Conservation (phyloP, 2,329 filamentous ascomycete genomes). For the Penicillium nordicum region DNA sequence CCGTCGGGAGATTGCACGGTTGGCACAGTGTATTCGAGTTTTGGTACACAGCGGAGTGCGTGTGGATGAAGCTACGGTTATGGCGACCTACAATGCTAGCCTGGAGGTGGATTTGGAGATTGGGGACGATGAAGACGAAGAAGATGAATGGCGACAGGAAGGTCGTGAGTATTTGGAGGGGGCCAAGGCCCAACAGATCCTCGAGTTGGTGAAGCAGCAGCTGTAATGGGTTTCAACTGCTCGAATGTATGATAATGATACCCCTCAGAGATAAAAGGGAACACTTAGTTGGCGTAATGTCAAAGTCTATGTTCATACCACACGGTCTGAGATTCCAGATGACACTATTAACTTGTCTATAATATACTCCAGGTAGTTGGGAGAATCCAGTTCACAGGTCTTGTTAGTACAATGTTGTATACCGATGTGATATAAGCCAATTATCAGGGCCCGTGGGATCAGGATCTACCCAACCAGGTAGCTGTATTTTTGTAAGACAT, state of each 20-base stretch:
- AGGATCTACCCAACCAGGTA: background rate
- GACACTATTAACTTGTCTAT: background rate
- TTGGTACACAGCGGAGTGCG: constrained; percentile 76
- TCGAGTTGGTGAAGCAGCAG: constrained; percentile 29
- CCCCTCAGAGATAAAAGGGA: constrained; percentile 5
- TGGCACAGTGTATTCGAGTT: constrained; percentile 76
- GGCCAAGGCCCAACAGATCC: constrained; percentile 37
- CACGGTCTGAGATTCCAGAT: background rate
- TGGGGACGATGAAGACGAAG: constrained; percentile 39
- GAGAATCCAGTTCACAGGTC: background rate
- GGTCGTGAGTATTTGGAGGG: constrained; percentile 44
- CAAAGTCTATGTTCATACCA: background rate
- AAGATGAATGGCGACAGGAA: constrained; percentile 31
- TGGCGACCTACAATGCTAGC: constrained; percentile 75
- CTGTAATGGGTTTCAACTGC: background rate
- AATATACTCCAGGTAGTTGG: background rate
- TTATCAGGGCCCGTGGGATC: background rate
- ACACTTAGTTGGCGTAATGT: background rate
- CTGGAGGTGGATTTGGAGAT: constrained; percentile 60
- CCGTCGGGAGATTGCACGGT: constrained; percentile 80
- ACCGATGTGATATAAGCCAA: background rate
- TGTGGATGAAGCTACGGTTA: constrained; percentile 88
- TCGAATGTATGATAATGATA: constrained; percentile 15
- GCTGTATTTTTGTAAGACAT: background rate
- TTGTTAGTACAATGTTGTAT: too few species aligned